A percentile compares a stretch with the other conserved stretches of the same genome.
phyloP scores from a whole-genome alignment of 306 rosid genomes.

The Datisca glomerata region DNA sequence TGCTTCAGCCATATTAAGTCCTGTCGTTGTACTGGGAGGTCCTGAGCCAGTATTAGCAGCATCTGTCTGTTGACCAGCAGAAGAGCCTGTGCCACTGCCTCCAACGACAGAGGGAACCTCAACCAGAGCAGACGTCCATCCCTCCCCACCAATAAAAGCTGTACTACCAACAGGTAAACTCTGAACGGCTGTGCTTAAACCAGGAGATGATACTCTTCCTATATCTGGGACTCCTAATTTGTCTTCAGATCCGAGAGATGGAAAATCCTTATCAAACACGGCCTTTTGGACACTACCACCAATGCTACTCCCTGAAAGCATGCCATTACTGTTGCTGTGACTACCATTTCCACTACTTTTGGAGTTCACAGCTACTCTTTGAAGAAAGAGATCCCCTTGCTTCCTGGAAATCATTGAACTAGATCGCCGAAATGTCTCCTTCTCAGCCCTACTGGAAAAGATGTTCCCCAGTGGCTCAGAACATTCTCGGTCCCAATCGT shows the following conservation, averaged over 20 bases:
- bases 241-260: slow-evolving; percentile 90
- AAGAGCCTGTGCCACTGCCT: slow-evolving; percentile 47
- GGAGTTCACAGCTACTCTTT: slow-evolving; percentile 33
- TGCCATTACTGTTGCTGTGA: slow-evolving; percentile 39
- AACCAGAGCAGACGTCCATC: slow-evolving; percentile 92
- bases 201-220: slow-evolving; percentile 74
- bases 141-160: slow-evolving; percentile 79
- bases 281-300: slow-evolving; percentile 54
- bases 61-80: slow-evolving; percentile 40
- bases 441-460: slow-evolving; percentile 54
- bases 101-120: slow-evolving; percentile 64
- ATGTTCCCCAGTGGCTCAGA: slow-evolving; percentile 55
- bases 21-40: slow-evolving; percentile 37
- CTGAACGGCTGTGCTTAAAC: slow-evolving; percentile 65
- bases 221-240: slow-evolving; percentile 55
- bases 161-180: slow-evolving; percentile 63
- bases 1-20: slow-evolving; percentile 99
- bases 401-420: slow-evolving; percentile 74
- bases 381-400: slow-evolving; percentile 39
- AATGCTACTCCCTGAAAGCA: slow-evolving; percentile 43
- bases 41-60: slow-evolving; percentile 34
- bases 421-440: slow-evolving; percentile 70
- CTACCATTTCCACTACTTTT: slow-evolving; percentile 35
- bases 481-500: slow-evolving; percentile 59
- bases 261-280: slow-evolving; percentile 88